A percentile compares a stretch with the other conserved stretches of the same genome.
Evolutionary conservation across 2,329 filamentous ascomycete genomes (phyloP).

Genomic region (Botrytis galanthina): DNA sequence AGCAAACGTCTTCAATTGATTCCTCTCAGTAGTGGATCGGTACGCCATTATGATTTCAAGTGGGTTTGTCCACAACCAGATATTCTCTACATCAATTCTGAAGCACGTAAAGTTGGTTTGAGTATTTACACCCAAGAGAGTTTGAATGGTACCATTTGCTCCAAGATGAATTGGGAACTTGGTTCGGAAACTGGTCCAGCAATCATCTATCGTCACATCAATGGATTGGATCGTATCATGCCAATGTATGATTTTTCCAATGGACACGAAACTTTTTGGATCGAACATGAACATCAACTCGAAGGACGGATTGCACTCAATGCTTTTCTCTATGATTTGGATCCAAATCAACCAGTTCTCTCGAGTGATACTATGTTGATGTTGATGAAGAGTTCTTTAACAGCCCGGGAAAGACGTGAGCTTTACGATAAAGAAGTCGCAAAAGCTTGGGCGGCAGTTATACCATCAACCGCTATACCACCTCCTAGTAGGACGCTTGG

Average conservation of each 20-base stretch:
- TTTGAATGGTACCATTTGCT: neutral
- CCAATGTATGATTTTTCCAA: neutral
- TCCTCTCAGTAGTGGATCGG: neutral
- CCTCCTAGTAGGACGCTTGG: neutral
- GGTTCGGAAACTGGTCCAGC: neutral
- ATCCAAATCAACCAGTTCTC: neutral
- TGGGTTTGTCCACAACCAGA: neutral
- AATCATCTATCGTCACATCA: neutral
- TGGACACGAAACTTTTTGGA: neutral
- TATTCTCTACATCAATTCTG: neutral
- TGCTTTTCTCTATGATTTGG: constrained; percentile 11
- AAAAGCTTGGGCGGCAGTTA: neutral
- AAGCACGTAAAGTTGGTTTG: neutral
- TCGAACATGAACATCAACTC: neutral
- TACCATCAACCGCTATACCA: neutral
- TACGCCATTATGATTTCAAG: neutral
- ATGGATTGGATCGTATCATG: neutral
- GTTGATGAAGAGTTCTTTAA: neutral
- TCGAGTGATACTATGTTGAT: neutral
- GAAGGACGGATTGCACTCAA: neutral
- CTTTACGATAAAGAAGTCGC: neutral
- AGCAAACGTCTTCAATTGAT: neutral
- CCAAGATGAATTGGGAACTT: neutral
- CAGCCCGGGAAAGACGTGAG: neutral
- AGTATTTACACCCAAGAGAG: neutral